Evolutionary conservation across 768 basidiomycete species (phyloP).

Genomic region (Phaeolepiota aurea): DNA sequence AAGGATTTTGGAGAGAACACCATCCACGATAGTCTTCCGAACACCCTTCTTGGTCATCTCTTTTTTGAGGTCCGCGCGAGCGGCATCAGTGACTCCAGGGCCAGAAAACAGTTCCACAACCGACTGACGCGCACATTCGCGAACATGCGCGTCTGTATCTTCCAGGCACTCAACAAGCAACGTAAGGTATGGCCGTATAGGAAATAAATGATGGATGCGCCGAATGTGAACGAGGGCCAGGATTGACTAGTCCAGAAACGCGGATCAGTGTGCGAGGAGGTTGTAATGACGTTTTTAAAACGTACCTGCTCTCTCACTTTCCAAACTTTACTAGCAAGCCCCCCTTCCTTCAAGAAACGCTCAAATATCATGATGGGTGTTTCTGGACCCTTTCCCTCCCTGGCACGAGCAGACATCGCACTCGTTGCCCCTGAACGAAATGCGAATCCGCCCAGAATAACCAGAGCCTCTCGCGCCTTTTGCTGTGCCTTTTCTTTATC

Average conservation of each 20-base stretch:
- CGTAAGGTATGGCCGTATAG: conserved; percentile 74
- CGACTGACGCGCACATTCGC: conserved; percentile 75
- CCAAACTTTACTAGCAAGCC: conserved; percentile 75
- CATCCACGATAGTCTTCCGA: conserved; percentile 80
- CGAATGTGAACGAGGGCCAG: conserved; percentile 67
- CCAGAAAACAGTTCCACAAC: conserved; percentile 84
- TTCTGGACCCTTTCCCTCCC: conserved; percentile 55
- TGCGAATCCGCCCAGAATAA: conserved; percentile 64
- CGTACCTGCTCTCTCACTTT: conserved; percentile 81
- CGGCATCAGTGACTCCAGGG: conserved; percentile 72
- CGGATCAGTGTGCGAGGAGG: conserved; percentile 3
- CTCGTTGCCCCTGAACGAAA: conserved; percentile 46
- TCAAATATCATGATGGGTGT: conserved; percentile 67
- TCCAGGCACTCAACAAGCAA: conserved; percentile 79
- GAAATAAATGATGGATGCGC: conserved; percentile 61
- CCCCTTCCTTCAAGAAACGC: conserved; percentile 60
- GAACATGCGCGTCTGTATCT: conserved; percentile 85
- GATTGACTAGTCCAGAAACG: conserved; percentile 37
- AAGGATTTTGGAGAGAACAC: conserved; percentile 63
- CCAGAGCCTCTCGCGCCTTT: conserved; percentile 71
- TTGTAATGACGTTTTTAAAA: too few species aligned
- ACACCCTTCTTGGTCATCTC: conserved; percentile 81
- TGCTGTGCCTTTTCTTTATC: conserved; percentile 70
- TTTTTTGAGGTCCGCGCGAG: conserved; percentile 90
- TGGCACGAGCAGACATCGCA: conserved; percentile 35